Base-by-base conservation (phyloP, 2,329 filamentous ascomycete species). In the Daldinia eschscholtzii region DNA sequence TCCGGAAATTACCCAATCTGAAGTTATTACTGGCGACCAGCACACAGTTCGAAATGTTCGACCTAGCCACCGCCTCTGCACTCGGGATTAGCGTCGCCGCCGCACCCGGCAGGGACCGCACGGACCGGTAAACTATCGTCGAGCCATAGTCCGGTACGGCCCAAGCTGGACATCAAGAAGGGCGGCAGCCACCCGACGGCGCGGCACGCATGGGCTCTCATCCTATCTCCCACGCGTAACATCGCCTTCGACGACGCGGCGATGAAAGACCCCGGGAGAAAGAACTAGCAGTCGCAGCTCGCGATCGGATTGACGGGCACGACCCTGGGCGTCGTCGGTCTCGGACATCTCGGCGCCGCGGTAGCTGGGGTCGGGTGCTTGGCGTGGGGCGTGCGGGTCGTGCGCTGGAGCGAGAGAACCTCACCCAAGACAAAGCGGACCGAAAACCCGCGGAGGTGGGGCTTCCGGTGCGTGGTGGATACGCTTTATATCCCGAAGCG, bases 401-500 rank as follows among this genome's bases (percentile, higher is more conserved):
- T 90, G 0, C 87, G 86, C 39, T 92, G 90, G 91, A 91, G 88
- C 72, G 80, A 83, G 80, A 83, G 39, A 91, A 86, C 70, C 75
- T 92, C 64, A 89, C 88, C 28, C 89, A 91, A 75, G 84, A 87
- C 65, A 86, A 83, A 66, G 90, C 90, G 0, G 88, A 92, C 74
- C 81, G 81, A 66, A 82, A 84, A 57, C 89, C 89, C 0, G 75
- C 76, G 12, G 82, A 83, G 4, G 79, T 84, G 4, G 89, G 88
- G 0, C 65, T 91, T 1, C 81, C 83, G 0, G 76, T 78, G 0
- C 82, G 82, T 55, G 80, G 67, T 0, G 70, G 65, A 2, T 58
- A 63, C 23, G 26, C 60, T 1, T 4, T 72, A 70, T 79, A 77
- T 20, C 76, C 79, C 23, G 74, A 78, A 0, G 81, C 80, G 64